These are phyloP conservation scores for Pharnaceum exiguum DNA, from an alignment of 148 eudicot species.

Conservation along the genomic window DNA sequence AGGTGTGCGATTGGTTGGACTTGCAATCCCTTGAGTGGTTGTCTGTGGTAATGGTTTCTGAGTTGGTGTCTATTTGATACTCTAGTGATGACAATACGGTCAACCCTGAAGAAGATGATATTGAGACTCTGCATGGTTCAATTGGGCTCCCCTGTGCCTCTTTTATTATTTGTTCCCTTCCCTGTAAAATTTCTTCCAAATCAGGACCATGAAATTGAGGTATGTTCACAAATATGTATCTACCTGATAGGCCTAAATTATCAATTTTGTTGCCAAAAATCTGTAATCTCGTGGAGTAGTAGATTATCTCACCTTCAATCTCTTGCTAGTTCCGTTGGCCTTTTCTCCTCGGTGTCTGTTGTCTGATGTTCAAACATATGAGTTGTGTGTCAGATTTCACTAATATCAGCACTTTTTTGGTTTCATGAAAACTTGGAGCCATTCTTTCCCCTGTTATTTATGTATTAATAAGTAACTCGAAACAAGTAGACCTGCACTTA, in stretches of 20 bases:
- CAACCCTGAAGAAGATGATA: slow-evolving; percentile 60
- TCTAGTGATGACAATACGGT: slow-evolving; percentile 46
- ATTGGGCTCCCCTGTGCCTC: slow-evolving; percentile 36
- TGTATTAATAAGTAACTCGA: no score
- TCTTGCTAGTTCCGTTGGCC: slow-evolving; percentile 17
- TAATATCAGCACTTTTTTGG: no score
- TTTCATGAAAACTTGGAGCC: no score
- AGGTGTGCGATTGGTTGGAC: slow-evolving; percentile 20
- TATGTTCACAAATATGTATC: background rate
- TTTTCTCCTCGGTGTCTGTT: slow-evolving; percentile 21
- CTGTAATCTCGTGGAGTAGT: background rate
- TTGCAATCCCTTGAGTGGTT: slow-evolving; percentile 17
- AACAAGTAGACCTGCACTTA: no score
- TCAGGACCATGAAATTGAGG: slow-evolving; percentile 5
- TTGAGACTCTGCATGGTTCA: slow-evolving; percentile 55
- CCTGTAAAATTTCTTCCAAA: slow-evolving; percentile 30
- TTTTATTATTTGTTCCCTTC: slow-evolving; percentile 24
- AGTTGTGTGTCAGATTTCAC: background rate
- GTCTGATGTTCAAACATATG: slow-evolving; percentile 29
- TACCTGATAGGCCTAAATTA: background rate
- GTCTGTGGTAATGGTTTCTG: slow-evolving; percentile 24
- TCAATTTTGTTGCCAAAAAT: no score
- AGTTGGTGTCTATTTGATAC: slow-evolving; percentile 26
- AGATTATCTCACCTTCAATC: slow-evolving; percentile 33
- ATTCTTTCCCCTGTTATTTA: no score